These are phyloP conservation scores for Tilletia caries DNA, from an alignment of 1,284 basidiomycete species.

Conservation along the genomic window DNA sequence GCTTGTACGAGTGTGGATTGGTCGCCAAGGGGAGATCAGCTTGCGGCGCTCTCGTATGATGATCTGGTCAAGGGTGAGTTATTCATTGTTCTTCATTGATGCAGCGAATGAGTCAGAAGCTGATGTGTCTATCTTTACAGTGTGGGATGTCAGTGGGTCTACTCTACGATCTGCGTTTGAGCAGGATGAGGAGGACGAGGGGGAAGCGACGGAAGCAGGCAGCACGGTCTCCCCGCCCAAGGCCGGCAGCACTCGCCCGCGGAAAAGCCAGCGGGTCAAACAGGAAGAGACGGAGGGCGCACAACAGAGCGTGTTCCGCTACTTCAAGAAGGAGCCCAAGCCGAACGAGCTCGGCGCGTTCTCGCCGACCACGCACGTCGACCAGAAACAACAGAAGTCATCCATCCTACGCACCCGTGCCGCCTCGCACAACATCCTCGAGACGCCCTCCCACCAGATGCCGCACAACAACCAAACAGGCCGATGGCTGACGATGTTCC, in stretches of 20 bases:
- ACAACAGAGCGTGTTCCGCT: conserved; percentile 2
- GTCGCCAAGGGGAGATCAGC: conserved; percentile 37
- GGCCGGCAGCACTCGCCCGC: neutral
- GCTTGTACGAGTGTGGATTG: conserved; percentile 50
- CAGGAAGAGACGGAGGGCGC: conserved; percentile 19
- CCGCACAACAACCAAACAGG: conserved; percentile 53
- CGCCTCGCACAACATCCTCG: conserved; percentile 26
- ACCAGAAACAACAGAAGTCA: neutral
- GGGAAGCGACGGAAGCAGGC: neutral
- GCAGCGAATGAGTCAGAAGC: too few species aligned
- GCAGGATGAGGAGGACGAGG: neutral
- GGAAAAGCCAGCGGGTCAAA: conserved; percentile 17
- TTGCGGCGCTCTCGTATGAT: conserved; percentile 48
- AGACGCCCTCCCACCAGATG: conserved; percentile 22
- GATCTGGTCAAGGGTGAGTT: conserved; percentile 40
- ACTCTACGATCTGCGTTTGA: neutral
- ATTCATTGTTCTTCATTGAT: conserved; percentile 14
- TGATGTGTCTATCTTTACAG: conserved; percentile 6
- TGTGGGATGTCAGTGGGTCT: conserved; percentile 10
- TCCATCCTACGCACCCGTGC: neutral
- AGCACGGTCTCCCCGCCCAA: neutral
- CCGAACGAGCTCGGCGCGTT: neutral
- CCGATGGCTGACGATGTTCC: conserved; percentile 52
- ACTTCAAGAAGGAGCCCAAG: neutral
- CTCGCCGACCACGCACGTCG: neutral